phyloP scores from a whole-genome alignment of 2,329 filamentous ascomycete genomes.

The Coniochaeta pulveracea region DNA sequence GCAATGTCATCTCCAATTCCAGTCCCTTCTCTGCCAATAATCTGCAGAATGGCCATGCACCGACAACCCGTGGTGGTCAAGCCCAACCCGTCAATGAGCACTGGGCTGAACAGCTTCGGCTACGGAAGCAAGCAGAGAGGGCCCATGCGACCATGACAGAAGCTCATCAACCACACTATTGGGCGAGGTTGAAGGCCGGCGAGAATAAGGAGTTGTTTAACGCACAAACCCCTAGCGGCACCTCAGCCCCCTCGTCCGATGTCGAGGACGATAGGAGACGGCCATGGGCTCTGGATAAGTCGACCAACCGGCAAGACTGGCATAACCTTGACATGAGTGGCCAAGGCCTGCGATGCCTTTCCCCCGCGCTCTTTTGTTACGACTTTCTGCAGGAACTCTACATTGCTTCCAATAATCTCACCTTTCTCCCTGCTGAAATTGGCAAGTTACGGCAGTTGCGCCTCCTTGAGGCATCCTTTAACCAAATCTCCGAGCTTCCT shows the following conservation, averaged over 20 bases:
- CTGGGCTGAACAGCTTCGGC: constrained; percentile 79
- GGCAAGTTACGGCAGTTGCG: constrained; percentile 72
- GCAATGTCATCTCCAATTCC: constrained; percentile 52
- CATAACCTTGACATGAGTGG: constrained; percentile 88
- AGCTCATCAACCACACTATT: constrained; percentile 55
- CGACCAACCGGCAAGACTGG: constrained; percentile 71
- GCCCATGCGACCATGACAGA: constrained; percentile 61
- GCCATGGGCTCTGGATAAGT: constrained; percentile 55
- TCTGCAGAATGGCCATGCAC: constrained; percentile 46
- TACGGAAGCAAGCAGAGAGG: constrained; percentile 67
- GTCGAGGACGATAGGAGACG: constrained; percentile 47
- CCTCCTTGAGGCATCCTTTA: constrained; percentile 80
- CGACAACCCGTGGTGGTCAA: constrained; percentile 36
- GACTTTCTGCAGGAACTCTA: constrained; percentile 85
- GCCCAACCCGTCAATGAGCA: constrained; percentile 50
- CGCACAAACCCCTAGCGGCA: constrained; percentile 37
- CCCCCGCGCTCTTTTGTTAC: constrained; percentile 73
- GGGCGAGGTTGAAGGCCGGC: constrained; percentile 58
- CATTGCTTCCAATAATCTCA: constrained; percentile 85
- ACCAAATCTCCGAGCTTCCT: constrained; percentile 71
- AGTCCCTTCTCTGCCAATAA: constrained; percentile 44
- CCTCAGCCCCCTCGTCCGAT: constrained; percentile 35
- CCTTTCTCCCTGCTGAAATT: constrained; percentile 66
- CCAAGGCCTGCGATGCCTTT: constrained; percentile 81
- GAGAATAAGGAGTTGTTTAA: constrained; percentile 58